Base-by-base conservation (phyloP, 371 early-diverging fungal genomes). In the Mycotypha africana region DNA sequence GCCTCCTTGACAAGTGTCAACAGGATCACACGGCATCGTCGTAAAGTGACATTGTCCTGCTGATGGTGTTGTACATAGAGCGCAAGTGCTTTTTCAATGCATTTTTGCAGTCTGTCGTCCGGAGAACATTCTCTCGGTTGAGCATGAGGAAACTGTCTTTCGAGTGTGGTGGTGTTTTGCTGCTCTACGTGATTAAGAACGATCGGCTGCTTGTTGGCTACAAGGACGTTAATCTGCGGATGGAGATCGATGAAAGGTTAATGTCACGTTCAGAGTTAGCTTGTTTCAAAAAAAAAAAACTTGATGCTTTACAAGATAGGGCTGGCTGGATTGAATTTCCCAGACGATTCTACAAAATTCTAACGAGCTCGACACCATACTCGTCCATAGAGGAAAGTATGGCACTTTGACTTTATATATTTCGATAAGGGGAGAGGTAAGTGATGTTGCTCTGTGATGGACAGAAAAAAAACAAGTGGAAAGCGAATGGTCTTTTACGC, bases 291-390 rank as follows among this genome's bases (percentile, higher is more conserved):
- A n/a, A n/a, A n/a, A n/a, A n/a, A n/a, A n/a, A n/a, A n/a, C n/a
- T n/a, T 46, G 16, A 20, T 17, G 14, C 15, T 23, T 55, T 51
- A 52, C 58, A 20, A 33, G 15, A n/a, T 55, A 34, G 21, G 19
- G 28, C 38, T 37, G 30, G 10, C 38, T 22, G 11, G 30, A 31
- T 20, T 42, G 22, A 14, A 60, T 38, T 25, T 45, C 57, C 67
- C 67, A 66, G 30, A 38, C 57, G 35, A 62, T 53, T 9, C 67
- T 47, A 51, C 67, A 66, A 34, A 59, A 54, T 26, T 62, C 62
- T 4, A 62, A 44, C 2, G 67, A 48, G 5, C 62, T 42, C 26
- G 58, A 51, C 2, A 66, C 67, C 56, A 66, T 66, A 35, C 56
- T 53, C n/a, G 62, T 38, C 67, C 67, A 66, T 31, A 58, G 25